A percentile compares a stretch with the other conserved stretches of the same genome.
These are phyloP conservation scores for Erythrophleum ivorense DNA, from an alignment of 331 rosid species.

Conservation along the genomic window DNA sequence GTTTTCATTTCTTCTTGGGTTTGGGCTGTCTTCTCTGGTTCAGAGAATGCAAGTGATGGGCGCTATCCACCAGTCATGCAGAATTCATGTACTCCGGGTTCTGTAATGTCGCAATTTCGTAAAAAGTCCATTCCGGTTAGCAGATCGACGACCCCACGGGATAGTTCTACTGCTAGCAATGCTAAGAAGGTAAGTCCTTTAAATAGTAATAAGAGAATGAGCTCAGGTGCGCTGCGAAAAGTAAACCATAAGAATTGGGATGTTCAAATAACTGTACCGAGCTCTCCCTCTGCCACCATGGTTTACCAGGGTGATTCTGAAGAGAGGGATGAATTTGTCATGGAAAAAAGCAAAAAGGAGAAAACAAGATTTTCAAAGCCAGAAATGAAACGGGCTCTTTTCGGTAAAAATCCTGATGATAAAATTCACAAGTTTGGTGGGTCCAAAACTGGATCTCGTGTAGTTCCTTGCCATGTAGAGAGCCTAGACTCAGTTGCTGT, in stretches of 20 bases:
- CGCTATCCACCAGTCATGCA: conserved; percentile 55
- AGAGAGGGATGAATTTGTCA: conserved; percentile 55
- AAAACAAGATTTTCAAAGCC: conserved; percentile 56
- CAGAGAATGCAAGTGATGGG: conserved; percentile 75
- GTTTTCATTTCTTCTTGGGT: conserved; percentile 14
- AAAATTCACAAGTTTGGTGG: conserved; percentile 63
- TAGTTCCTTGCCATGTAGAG: conserved; percentile 81
- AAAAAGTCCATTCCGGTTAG: conserved; percentile 46
- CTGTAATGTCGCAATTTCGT: conserved; percentile 53
- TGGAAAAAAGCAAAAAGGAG: conserved; percentile 53
- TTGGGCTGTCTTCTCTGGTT: conserved; percentile 17
- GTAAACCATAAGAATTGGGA: conserved; percentile 65
- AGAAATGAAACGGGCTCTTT: conserved; percentile 62
- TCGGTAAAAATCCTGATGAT: conserved; percentile 58
- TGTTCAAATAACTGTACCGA: conserved; percentile 53
- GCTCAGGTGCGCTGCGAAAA: conserved; percentile 50
- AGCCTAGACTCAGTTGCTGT: conserved; percentile 53
- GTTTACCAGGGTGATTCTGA: conserved; percentile 45
- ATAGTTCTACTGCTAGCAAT: conserved; percentile 61
- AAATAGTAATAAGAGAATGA: conserved; percentile 53
- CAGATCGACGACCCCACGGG: conserved; percentile 63
- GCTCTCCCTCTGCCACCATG: conserved; percentile 43
- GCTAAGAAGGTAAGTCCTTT: conserved; percentile 56
- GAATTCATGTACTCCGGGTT: conserved; percentile 53
- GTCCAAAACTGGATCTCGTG: conserved; percentile 79